These are phyloP conservation scores for Termitomyces sp. DNA, from an alignment of 768 basidiomycete species.

Conservation along the genomic window DNA sequence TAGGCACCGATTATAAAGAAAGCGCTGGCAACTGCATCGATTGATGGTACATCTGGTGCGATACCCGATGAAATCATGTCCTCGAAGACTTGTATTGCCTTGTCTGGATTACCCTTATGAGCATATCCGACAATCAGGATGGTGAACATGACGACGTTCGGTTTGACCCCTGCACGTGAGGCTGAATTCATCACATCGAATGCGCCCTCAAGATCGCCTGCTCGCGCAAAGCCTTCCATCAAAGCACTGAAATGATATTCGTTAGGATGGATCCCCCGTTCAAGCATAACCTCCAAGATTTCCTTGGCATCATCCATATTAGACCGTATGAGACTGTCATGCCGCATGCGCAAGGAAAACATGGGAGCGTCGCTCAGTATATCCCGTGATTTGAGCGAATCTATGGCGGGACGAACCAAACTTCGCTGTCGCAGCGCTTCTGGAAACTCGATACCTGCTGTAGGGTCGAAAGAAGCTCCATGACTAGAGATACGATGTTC, in stretches of 20 bases:
- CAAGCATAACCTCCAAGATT: constrained; percentile 53
- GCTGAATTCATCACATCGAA: constrained; percentile 49
- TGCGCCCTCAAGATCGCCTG: constrained; percentile 57
- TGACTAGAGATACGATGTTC: constrained; percentile 17
- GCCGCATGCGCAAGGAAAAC: constrained; percentile 55
- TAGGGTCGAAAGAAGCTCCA: constrained; percentile 39
- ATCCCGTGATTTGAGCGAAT: constrained; percentile 39
- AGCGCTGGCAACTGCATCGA: constrained; percentile 67
- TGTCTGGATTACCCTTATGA: constrained; percentile 46
- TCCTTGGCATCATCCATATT: constrained; percentile 47
- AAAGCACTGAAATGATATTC: constrained; percentile 69
- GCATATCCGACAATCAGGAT: constrained; percentile 71
- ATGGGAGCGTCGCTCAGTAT: constrained; percentile 53
- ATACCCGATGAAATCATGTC: constrained; percentile 58
- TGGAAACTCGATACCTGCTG: constrained; percentile 37
- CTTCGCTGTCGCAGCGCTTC: constrained; percentile 21
- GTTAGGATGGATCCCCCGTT: constrained; percentile 66
- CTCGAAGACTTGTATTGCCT: constrained; percentile 50
- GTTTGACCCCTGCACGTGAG: constrained; percentile 39
- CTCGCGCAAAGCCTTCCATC: constrained; percentile 64
- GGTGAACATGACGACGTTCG: constrained; percentile 69
- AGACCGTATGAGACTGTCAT: constrained; percentile 47
- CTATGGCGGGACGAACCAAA: constrained; percentile 34
- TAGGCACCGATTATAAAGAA: constrained; percentile 55
- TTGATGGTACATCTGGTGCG: constrained; percentile 61